phyloP scores from a whole-genome alignment of 2,329 filamentous ascomycete species.

The Tolypocladium inflatum region DNA sequence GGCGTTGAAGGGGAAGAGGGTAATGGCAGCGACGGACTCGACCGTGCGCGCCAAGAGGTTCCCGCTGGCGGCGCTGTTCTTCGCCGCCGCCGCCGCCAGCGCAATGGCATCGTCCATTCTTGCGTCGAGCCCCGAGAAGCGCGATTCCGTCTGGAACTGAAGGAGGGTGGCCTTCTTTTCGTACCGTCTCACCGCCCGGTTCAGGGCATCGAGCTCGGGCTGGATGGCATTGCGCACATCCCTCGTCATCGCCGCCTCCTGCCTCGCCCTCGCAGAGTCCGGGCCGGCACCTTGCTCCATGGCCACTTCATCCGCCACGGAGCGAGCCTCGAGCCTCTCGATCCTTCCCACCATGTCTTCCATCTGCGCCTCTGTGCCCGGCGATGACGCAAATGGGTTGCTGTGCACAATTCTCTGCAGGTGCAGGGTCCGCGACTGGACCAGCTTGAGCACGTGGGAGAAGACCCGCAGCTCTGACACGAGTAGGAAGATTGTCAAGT shows the following conservation, averaged over 20 bases:
- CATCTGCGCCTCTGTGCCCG: conserved; percentile 30
- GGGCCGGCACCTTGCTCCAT: conserved; percentile 17
- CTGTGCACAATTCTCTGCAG: conserved; percentile 63
- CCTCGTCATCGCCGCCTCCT: conserved; percentile 34
- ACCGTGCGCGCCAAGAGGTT: conserved; percentile 26
- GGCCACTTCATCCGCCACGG: conserved; percentile 2
- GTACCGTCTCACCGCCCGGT: conserved; percentile 79
- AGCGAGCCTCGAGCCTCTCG: conserved; percentile 56
- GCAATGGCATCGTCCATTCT: conserved; percentile 69
- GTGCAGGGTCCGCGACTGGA: conserved; percentile 69
- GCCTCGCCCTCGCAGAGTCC: conserved; percentile 25
- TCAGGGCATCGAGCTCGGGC: conserved; percentile 79
- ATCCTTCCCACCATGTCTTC: conserved; percentile 55
- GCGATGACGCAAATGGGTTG: conserved; percentile 30
- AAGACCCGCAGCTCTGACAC: conserved; percentile 78
- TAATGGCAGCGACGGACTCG: conserved; percentile 22
- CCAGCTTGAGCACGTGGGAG: conserved; percentile 70
- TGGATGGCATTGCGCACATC: conserved; percentile 60
- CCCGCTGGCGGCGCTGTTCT: conserved; percentile 30
- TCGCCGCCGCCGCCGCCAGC: conserved; percentile 67
- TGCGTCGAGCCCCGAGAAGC: conserved; percentile 61
- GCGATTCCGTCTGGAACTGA: conserved; percentile 65
- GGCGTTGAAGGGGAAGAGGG: conserved; percentile 33
- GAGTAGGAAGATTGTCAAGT: conserved; percentile 81
- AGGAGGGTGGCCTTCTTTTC: conserved; percentile 79